These are phyloP conservation scores for Bacidia gigantensis DNA, from an alignment of 495 filamentous ascomycete species.

Conservation along the genomic window DNA sequence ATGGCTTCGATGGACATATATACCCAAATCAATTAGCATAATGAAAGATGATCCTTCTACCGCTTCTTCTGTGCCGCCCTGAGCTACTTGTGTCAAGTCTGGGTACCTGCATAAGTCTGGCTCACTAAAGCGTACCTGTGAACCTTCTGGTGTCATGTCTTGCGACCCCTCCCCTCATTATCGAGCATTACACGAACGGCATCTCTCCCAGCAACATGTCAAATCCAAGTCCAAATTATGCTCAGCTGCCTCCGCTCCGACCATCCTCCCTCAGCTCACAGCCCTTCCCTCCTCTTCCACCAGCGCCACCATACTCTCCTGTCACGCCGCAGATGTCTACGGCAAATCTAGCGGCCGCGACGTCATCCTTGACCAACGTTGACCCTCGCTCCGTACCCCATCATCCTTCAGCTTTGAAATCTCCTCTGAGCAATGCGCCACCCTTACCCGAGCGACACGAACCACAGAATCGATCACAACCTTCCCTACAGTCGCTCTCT, in stretches of 20 bases:
- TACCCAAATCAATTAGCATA: background rate
- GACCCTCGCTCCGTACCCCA: too few species aligned
- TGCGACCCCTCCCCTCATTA: background rate
- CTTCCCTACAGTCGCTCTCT: background rate
- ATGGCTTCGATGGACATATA: too few species aligned
- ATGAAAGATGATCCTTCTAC: too few species aligned
- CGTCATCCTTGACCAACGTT: background rate
- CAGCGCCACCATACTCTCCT: constrained; percentile 19
- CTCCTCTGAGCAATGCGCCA: background rate
- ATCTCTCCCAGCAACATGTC: background rate
- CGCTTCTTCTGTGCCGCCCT: too few species aligned
- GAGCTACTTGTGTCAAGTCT: too few species aligned
- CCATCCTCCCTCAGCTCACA: background rate
- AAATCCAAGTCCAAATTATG: background rate
- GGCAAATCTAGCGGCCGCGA: background rate
- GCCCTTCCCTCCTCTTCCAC: constrained; percentile 7
- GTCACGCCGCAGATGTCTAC: constrained; percentile 19
- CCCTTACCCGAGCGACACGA: background rate
- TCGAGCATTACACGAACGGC: background rate
- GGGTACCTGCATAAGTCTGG: background rate
- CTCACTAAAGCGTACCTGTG: background rate
- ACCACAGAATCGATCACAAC: background rate
- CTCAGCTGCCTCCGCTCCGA: background rate
- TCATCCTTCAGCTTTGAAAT: too few species aligned
- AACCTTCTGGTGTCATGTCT: background rate